Conservation (phyloP, 805 yeast species). For the Danielia oregonensis region DNA sequence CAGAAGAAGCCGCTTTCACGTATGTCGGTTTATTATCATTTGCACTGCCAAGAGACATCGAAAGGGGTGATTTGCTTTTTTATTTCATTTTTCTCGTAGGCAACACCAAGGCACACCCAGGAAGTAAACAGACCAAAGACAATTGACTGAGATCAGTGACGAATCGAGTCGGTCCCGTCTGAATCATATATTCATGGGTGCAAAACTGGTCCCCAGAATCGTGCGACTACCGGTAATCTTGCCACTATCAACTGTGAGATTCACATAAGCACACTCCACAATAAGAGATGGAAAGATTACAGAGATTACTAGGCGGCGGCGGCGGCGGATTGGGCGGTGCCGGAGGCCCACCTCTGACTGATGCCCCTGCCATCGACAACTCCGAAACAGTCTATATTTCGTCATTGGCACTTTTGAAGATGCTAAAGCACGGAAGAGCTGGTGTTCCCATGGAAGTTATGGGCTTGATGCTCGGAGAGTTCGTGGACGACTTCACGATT, state of each 20-base stretch:
- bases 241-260: slow-evolving; percentile 6
- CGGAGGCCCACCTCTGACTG: slow-evolving; percentile 44
- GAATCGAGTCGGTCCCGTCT: no score
- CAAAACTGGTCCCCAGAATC: slow-evolving; percentile 1
- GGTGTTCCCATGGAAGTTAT: slow-evolving; percentile 80
- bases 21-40: no score
- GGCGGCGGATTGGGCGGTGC: slow-evolving; percentile 40
- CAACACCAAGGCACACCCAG: no score
- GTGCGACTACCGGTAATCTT: slow-evolving; percentile 2
- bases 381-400: slow-evolving; percentile 96
- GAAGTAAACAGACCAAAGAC: no score
- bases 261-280: no score
- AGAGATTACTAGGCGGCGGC: slow-evolving; percentile 44
- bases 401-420: slow-evolving; percentile 88
- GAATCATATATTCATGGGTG: no score
- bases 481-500: slow-evolving; percentile 94
- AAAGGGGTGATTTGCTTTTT: no score
- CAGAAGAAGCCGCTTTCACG: no score
- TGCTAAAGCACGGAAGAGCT: slow-evolving; percentile 96
- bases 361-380: slow-evolving; percentile 85
- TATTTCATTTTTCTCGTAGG: no score
- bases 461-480: slow-evolving; percentile 99
- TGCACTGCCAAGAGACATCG: no score
- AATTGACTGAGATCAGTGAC: no score
- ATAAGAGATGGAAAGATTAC: slow-evolving; percentile 52